Evolutionary conservation across 2,329 filamentous ascomycete species (phyloP), one percentile per base, ranked within the genome.

Genomic region (Fusarium equiseti): DNA sequence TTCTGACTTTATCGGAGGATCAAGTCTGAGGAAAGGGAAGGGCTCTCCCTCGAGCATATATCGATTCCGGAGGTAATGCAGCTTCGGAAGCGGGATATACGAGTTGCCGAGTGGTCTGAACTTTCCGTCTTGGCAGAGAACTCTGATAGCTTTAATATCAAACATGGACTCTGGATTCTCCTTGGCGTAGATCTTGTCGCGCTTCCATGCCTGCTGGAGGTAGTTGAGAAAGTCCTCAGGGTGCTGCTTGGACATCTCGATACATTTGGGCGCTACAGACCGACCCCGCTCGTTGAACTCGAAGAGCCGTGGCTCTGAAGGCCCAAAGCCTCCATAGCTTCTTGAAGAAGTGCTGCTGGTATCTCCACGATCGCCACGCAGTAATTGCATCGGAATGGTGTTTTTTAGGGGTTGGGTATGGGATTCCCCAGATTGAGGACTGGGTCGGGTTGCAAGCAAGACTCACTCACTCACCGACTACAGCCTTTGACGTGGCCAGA

Each of bases 321-420:
- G 49, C 38, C 70, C 66, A 29, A 70, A 67, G 62, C 66, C 70
- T 68, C 70, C 62, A 59, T 73, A 64, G 70, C 70, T 70, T 54
- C 66, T 71, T 56, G 55, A 68, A 59, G 70, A 68, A 68, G 58
- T 64, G 57, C 70, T 68, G 70, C 59, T 69, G 56, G 70, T 73
- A 63, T 72, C 70, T 73, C 70, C 70, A 65, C 69, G 70, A 68
- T 72, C 70, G 44, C 70, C 70, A 54, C 70, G 70, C 55, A 73
- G 71, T 72, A 66, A 68, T 72, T 72, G 62, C 54, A 68, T 72
- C 63, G 66, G 71, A 59, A 61, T 64, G 70, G 57, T 72, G 61
- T 67, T 70, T 61, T 22, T 53, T 52, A 52, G 50, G 32, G 50
- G 50, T 53, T 53, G 50, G 50, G 50, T 42, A 42, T 54, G 56